Evolutionary conservation across 2,329 filamentous ascomycete genomes (phyloP), one percentile per base, ranked within the genome.

Genomic region (Aspergillus luchuensis): DNA sequence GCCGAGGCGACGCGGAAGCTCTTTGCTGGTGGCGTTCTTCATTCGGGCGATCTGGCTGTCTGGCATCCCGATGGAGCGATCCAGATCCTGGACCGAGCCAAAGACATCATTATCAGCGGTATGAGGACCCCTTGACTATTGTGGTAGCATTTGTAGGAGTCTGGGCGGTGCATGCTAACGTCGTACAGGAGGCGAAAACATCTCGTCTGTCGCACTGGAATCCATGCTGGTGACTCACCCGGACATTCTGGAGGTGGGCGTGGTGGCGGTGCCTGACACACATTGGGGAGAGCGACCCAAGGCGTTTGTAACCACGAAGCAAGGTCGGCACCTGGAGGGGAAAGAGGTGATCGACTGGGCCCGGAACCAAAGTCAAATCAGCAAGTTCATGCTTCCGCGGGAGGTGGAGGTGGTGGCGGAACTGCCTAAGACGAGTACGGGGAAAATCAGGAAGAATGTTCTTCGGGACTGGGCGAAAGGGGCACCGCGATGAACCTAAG

Each of bases 41-140:
- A 97, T 78, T 94, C 90, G 15, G 95, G 95, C 0, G 95, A 99
- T 75, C 78, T 99, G 52, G 95, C 95, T 0, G 93, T 98, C 0
- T 93, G 91, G 90, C 91, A 97, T 78, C 84, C 89, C 0, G 95
- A 98, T 73, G 93, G 94, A 1, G 90, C 91, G 60, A 89, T 92
- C 48, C 92, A 98, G 80, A 97, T 99, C 65, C 81, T 96, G 60
- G 95, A 99, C 77, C 85, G 95, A 19, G 91, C 92, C 13, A 99
- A 99, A 81, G 95, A 99, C 73, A 97, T 99, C 56, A 99, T 99
- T 71, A 99, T 99, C 64, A 96, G 91, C 56, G 91, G 91, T 91
- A 81, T 67, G 83, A 23, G 11, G 33, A 36, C 4, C 1, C 33
- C 33, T 6, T 36, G 11, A 13, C 33, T 36, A 41, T 49, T 5